phyloP scores from a whole-genome alignment of 495 filamentous ascomycete species.

The Aspergillus nanangensis region DNA sequence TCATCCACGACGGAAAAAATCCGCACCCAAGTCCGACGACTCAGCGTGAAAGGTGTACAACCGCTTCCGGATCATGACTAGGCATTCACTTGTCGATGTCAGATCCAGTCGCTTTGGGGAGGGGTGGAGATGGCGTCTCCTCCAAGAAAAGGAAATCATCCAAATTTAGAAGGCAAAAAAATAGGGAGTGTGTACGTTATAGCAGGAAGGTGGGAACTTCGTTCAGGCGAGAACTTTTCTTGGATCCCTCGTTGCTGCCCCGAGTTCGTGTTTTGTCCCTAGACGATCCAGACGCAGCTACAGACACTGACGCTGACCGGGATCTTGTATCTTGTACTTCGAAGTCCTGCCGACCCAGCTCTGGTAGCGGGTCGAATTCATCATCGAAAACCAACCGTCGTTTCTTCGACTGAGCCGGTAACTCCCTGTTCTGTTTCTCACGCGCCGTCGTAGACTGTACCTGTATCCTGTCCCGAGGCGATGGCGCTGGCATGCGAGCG shows the following conservation, averaged over 20 bases:
- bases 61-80: conserved; percentile 19
- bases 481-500: no score
- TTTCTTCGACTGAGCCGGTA: conserved; percentile 24
- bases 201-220: conserved; percentile 46
- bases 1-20: conserved; percentile 29
- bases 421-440: conserved; percentile 9
- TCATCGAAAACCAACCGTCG: conserved; percentile 35
- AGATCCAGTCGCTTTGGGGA: background rate
- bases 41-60: conserved; percentile 26
- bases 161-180: background rate
- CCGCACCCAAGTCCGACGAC: conserved; percentile 26
- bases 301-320: no score
- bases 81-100: no score
- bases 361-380: conserved; percentile 39
- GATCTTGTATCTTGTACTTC: conserved; percentile 17
- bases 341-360: conserved; percentile 19
- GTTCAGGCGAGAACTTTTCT: conserved; percentile 31
- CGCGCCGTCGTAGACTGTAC: conserved; percentile 4
- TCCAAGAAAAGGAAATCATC: background rate
- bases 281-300: conserved; percentile 7
- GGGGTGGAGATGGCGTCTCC: background rate
- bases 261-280: conserved; percentile 6
- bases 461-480: no score
- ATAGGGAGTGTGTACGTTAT: conserved; percentile 14
- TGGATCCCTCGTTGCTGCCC: conserved; percentile 12